Conservation (phyloP, 139 green algal species). For the Dunaliella primolecta region DNA sequence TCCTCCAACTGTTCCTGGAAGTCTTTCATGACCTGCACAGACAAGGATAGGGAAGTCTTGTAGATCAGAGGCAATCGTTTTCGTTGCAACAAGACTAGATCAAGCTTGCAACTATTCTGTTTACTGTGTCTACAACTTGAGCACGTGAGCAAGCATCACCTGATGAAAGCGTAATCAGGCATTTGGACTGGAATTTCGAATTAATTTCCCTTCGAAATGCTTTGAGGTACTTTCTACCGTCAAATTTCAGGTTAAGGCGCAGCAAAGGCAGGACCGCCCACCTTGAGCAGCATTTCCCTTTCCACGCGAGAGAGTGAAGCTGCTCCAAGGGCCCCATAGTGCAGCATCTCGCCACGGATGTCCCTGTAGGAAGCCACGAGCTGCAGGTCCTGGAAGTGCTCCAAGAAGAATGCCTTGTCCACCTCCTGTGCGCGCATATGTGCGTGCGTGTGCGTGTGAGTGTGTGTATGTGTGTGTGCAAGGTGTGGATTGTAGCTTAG, state of each 20-base stretch:
- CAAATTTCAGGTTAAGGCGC: too few relatives aligned
- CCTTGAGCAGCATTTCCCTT: constrained; percentile 55
- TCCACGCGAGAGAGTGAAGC: constrained; percentile 42
- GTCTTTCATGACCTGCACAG: constrained; percentile 27
- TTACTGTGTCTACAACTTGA: not conserved
- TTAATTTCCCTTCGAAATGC: not conserved
- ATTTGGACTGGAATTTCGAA: not conserved
- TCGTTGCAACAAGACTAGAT: not conserved
- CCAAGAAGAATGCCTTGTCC: constrained; percentile 30
- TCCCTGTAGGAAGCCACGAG: constrained; percentile 48
- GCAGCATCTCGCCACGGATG: constrained; percentile 42
- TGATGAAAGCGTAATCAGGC: not conserved
- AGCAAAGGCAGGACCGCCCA: not conserved
- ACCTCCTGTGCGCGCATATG: not conserved
- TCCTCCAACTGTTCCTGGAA: constrained; percentile 28
- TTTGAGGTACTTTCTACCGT: not conserved
- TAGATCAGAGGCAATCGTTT: not conserved
- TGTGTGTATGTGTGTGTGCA: not conserved
- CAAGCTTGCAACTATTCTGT: not conserved
- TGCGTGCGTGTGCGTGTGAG: constrained; percentile 12
- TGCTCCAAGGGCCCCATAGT: constrained; percentile 29
- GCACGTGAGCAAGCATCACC: not conserved
- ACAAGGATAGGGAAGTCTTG: not conserved
- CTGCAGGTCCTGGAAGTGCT: constrained; percentile 44
- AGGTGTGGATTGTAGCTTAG: too few relatives aligned